Percentiles rank a stretch among this genome's conserved stretches.
Evolutionary conservation across 805 yeast genomes (phyloP).

Genomic region (Cyberlindnera sargentensis): DNA sequence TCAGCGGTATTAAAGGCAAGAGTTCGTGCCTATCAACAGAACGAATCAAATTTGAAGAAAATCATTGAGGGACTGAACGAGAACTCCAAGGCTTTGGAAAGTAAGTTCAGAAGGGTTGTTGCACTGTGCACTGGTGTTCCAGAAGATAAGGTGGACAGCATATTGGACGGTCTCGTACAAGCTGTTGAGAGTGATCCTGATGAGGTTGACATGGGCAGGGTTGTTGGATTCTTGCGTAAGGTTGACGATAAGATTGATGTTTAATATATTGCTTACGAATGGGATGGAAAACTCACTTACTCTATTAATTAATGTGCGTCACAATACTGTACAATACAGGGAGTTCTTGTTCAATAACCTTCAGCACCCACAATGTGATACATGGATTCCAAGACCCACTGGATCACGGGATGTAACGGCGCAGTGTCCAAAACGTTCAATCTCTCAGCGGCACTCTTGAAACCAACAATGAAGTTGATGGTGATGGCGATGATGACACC

Average conservation of each 20-base stretch:
- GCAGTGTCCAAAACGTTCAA: conserved; percentile 10
- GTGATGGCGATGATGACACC: conserved; percentile 62
- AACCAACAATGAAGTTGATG: conserved; percentile 67
- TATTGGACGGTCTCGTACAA: conserved; percentile 77
- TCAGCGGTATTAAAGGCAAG: conserved; percentile 59
- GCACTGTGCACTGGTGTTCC: conserved; percentile 87
- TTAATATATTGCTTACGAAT: no score
- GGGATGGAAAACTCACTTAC: no score
- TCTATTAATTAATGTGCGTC: no score
- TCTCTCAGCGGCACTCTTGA: conserved; percentile 31
- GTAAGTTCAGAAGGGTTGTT: conserved; percentile 81
- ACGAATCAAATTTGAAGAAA: conserved; percentile 48
- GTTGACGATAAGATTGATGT: conserved; percentile 26
- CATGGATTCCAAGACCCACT: conserved; percentile 24
- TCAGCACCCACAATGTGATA: conserved; percentile 29
- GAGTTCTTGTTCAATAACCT: conserved; percentile 4
- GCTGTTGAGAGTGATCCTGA: conserved; percentile 87
- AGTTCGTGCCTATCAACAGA: conserved; percentile 68
- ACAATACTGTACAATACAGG: no score
- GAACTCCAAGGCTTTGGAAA: conserved; percentile 51
- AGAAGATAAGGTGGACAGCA: conserved; percentile 68
- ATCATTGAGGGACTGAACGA: conserved; percentile 47
- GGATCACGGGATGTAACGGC: conserved; percentile 20
- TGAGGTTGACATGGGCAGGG: conserved; percentile 51
- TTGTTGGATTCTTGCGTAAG: conserved; percentile 46